A percentile compares a stretch with the other conserved stretches of the same genome.
phyloP scores from a whole-genome alignment of 2,329 filamentous ascomycete species.

The Aureobasidium sp. region DNA sequence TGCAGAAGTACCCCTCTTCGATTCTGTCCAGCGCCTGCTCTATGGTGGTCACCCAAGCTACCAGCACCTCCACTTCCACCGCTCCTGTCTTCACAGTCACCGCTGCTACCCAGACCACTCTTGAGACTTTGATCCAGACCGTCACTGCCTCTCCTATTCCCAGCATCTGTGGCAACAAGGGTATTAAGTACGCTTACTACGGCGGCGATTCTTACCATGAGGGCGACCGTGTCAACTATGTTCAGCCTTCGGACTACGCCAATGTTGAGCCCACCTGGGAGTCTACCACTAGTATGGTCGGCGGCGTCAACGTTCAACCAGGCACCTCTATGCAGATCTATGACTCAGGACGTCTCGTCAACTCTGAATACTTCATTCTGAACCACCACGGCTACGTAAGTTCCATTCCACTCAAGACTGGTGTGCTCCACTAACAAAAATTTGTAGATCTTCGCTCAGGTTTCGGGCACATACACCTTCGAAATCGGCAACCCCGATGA shows the following conservation, averaged over 20 bases:
- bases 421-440: not conserved
- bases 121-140: constrained; percentile 11
- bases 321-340: not conserved
- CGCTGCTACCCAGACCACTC: constrained; percentile 19
- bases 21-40: constrained; percentile 16
- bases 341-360: not conserved
- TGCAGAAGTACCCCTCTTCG: constrained; percentile 15
- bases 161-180: constrained; percentile 5
- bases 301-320: not conserved
- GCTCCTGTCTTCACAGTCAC: not conserved
- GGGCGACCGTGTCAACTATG: not conserved
- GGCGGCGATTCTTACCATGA: not conserved
- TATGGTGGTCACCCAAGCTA: constrained; percentile 10
- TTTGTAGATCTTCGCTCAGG: not conserved
- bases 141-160: constrained; percentile 18
- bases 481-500: constrained; percentile 19
- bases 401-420: not conserved
- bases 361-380: constrained; percentile 11
- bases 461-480: constrained; percentile 21
- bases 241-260: not conserved
- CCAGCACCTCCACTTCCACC: constrained; percentile 5
- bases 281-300: not conserved
- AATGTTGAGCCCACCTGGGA: not conserved
- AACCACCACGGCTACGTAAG: constrained; percentile 21
- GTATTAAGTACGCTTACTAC: constrained; percentile 1